Evolutionary conservation across 176 grass and related monocot genomes (phyloP), one percentile per base, ranked within the genome.

Genomic region (Typha latifolia): DNA sequence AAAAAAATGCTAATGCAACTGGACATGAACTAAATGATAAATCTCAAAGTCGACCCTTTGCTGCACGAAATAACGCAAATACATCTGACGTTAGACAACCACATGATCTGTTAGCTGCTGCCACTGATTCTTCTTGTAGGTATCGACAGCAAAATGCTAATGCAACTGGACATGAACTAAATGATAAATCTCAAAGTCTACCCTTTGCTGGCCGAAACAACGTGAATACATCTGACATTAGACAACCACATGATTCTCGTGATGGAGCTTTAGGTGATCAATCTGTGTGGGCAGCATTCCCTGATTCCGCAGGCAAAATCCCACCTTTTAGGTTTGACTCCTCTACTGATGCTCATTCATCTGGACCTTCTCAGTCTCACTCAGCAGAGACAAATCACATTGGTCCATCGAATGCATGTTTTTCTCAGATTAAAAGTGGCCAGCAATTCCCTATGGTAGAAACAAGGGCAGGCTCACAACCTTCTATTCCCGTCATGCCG

Each of bases 391-490:
- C n/a, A 27, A 50, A 75, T 66, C 5, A 53, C 20, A 57, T 18
- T 13, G 13, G 51, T 4, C 18, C 49, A 75, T 55, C 20, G 21
- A 8, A 47, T 67, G 20, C 73, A 48, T 16, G 49, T 4, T 75
- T 75, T 59, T 15, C 62, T 75, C 27, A 56, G 8, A 47, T 10
- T 53, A 65, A 31, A 47, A 75, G 49, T 56, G 72, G n/a, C 63
- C 63, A 66, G 51, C 49, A 26, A 75, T 32, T 70, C 32, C 61
- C 61, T 64, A 15, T 22, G 12, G 32, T 57, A 22, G 73, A 59
- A 55, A 43, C 26, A 56, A 48, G 51, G 15, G 56, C 62, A 27
- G 49, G 22, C 29, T 56, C n/a, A 48, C 64, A 57, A 76, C 50
- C 63, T 49, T 59, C 64, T 34, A 48, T 47, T 12, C 55, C 50